phyloP scores from a whole-genome alignment of 2,329 filamentous ascomycete genomes.

The Ophioceras dolichostomum region DNA sequence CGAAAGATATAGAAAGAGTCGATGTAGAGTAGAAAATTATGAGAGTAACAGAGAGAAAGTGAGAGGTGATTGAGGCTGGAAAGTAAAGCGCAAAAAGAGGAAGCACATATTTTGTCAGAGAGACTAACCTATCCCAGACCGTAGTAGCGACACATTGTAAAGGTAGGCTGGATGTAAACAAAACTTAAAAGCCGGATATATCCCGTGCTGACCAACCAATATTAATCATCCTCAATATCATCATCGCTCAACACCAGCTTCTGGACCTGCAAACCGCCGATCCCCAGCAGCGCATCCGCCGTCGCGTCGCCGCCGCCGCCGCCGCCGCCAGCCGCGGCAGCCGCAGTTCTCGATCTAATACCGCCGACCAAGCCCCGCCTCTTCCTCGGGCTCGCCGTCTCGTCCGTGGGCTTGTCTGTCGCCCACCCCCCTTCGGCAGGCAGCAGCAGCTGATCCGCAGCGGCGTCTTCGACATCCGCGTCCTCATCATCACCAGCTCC shows the following conservation, averaged over 20 bases:
- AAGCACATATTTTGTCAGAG: no score
- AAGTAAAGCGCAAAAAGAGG: no score
- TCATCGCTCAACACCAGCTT: conserved; percentile 69
- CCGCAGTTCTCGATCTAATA: conserved; percentile 9
- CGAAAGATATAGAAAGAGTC: no score
- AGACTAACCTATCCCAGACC: no score
- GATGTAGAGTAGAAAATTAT: no score
- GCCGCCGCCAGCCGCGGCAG: conserved; percentile 13
- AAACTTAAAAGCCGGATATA: no score
- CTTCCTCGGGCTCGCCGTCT: conserved; percentile 33
- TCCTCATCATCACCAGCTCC: conserved; percentile 12
- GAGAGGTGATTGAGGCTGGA: no score
- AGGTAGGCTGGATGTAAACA: no score
- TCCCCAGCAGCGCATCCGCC: conserved; percentile 12
- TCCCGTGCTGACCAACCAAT: background rate
- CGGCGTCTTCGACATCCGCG: conserved; percentile 27
- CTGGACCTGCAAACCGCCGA: conserved; percentile 36
- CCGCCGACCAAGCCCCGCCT: conserved; percentile 13
- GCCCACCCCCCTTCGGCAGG: conserved; percentile 39
- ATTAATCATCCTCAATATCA: conserved; percentile 61
- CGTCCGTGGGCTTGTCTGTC: conserved; percentile 47
- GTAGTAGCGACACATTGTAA: no score
- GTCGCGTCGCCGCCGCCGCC: conserved; percentile 7
- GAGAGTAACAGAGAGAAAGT: no score
- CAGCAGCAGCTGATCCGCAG: conserved; percentile 15